phyloP scores from a whole-genome alignment of 2,329 filamentous ascomycete species.

The Aureobasidium vineae region DNA sequence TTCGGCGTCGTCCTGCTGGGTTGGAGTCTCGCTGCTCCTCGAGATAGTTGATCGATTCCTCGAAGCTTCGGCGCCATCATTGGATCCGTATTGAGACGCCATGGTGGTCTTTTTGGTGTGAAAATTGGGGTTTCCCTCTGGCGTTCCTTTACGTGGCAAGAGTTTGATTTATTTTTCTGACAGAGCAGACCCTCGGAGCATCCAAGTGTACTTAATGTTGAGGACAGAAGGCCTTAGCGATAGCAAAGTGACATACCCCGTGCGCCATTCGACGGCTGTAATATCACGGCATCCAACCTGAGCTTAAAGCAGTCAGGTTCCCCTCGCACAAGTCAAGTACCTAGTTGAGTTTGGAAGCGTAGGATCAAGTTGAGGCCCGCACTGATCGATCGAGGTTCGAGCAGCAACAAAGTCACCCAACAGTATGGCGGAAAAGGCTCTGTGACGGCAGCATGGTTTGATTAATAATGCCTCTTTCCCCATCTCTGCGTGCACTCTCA shows the following conservation, averaged over 20 bases:
- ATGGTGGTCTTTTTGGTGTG: neutral
- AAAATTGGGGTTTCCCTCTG: neutral
- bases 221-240: slow-evolving; percentile 20
- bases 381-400: slow-evolving; percentile 9
- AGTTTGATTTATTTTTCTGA: slow-evolving; percentile 1
- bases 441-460: neutral
- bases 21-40: slow-evolving; percentile 19
- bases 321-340: slow-evolving; percentile 9
- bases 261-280: slow-evolving; percentile 17
- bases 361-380: slow-evolving; percentile 19
- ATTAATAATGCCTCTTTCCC: slow-evolving; percentile 10
- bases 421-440: slow-evolving; percentile 1
- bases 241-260: slow-evolving; percentile 14
- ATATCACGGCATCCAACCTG: slow-evolving; percentile 20
- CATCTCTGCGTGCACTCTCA: neutral
- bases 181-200: slow-evolving; percentile 9
- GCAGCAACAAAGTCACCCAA: slow-evolving; percentile 3
- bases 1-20: slow-evolving; percentile 23
- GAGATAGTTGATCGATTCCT: slow-evolving; percentile 13
- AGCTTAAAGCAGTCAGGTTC: slow-evolving; percentile 22
- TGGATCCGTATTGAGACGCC: slow-evolving; percentile 11
- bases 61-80: neutral
- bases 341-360: slow-evolving; percentile 8
- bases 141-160: neutral
- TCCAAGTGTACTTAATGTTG: slow-evolving; percentile 17